Conservation (phyloP, 2,329 filamentous ascomycete genomes). For the Fusarium oligoseptatum region DNA sequence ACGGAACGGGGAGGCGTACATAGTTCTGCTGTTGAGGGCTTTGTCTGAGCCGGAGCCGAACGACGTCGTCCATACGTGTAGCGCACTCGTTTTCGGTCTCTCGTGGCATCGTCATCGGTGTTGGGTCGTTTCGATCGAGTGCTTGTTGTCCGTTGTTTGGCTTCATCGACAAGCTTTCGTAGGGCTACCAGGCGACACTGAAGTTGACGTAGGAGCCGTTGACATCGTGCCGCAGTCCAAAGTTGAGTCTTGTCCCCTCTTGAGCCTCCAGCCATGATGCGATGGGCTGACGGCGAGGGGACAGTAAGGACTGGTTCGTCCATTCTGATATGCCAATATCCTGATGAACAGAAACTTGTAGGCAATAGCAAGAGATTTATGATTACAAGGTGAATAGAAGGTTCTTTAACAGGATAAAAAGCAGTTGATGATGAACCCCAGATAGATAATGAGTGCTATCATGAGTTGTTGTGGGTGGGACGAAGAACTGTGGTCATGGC, state of each 20-base stretch:
- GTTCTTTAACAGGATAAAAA: neutral
- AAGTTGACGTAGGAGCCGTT: conserved; percentile 61
- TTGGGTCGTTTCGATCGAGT: conserved; percentile 40
- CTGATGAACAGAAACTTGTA: neutral
- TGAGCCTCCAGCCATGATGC: conserved; percentile 1
- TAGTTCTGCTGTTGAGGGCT: neutral
- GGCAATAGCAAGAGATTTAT: neutral
- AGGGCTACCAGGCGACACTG: conserved; percentile 58
- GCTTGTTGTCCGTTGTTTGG: conserved; percentile 15
- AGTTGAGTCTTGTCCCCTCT: conserved; percentile 42
- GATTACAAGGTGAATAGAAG: neutral
- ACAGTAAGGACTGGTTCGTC: conserved; percentile 3
- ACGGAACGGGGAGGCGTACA: conserved; percentile 46
- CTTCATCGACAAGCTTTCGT: conserved; percentile 50
- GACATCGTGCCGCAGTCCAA: conserved; percentile 64
- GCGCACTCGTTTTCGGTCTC: conserved; percentile 46
- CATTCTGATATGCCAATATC: conserved; percentile 17
- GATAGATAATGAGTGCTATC: neutral
- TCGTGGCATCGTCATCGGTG: conserved; percentile 10
- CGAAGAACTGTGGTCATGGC: conserved; percentile 6
- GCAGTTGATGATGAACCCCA: neutral
- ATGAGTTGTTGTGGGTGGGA: conserved; percentile 17
- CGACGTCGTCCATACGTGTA: conserved; percentile 48
- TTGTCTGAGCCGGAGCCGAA: conserved; percentile 11
- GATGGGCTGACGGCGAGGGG: conserved; percentile 34